A percentile compares a stretch with the other conserved stretches of the same genome.
Conservation (phyloP, 192 early-diverging fungal species). For the Kickxella alabastrina region DNA sequence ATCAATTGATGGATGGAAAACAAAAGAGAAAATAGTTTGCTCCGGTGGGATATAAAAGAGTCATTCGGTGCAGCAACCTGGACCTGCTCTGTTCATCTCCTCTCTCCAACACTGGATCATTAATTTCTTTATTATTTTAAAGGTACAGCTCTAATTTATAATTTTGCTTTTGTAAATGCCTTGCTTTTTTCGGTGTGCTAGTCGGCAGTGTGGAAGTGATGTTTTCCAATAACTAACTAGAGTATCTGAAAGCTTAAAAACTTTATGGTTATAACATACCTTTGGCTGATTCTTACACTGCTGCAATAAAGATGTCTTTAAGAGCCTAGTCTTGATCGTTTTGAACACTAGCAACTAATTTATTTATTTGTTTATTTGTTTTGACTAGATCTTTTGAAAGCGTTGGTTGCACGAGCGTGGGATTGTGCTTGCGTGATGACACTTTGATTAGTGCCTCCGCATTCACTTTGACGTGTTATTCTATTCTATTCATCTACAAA, state of each 20-base stretch:
- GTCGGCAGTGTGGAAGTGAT: conserved; percentile 20
- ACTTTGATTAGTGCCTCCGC: background rate
- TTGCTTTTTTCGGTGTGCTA: background rate
- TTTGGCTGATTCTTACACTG: conserved; percentile 4
- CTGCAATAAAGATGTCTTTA: too few species aligned
- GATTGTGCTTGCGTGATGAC: too few species aligned
- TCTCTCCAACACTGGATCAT: background rate
- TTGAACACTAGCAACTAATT: too few species aligned
- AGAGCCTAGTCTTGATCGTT: too few species aligned
- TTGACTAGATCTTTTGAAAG: too few species aligned
- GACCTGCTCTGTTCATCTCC: background rate
- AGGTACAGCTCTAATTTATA: background rate
- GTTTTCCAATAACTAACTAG: conserved; percentile 47
- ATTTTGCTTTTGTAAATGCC: background rate
- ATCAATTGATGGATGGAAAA: background rate
- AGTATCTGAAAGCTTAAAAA: conserved; percentile 31
- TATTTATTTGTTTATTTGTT: background rate
- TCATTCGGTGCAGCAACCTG: too few species aligned
- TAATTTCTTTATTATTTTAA: background rate
- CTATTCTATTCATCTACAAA: too few species aligned
- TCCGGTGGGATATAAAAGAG: conserved; percentile 1
- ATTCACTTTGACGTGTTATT: background rate
- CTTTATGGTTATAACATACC: background rate
- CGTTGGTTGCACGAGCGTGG: too few species aligned
- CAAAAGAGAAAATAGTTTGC: background rate